Evolutionary conservation across 495 filamentous ascomycete species (phyloP).

Genomic region (Aspergillus avenaceus): DNA sequence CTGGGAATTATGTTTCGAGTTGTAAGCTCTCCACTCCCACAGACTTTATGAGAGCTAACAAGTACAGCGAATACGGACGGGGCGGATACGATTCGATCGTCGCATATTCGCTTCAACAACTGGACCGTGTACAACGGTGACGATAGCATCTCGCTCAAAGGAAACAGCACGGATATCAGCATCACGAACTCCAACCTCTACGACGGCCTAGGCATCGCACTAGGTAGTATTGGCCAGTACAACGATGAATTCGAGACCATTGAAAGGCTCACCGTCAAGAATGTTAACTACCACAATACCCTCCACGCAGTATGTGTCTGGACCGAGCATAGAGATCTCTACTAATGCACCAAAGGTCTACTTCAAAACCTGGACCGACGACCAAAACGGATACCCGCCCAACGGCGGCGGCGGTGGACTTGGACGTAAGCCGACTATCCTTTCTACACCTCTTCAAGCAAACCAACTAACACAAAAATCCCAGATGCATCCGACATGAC

Average conservation of each 20-base stretch:
- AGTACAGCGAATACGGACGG: slow-evolving; percentile 34
- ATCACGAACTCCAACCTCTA: slow-evolving; percentile 31
- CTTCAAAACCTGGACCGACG: slow-evolving; percentile 43
- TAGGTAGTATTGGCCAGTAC: slow-evolving; percentile 47
- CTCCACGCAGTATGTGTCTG: slow-evolving; percentile 24
- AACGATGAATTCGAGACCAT: slow-evolving; percentile 33
- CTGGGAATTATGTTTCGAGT: slow-evolving; percentile 16
- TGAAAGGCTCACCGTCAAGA: slow-evolving; percentile 30
- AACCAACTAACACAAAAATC: background rate
- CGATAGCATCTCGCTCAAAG: slow-evolving; percentile 34
- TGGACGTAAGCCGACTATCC: slow-evolving; percentile 23
- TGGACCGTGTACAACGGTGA: slow-evolving; percentile 35
- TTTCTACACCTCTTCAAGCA: background rate
- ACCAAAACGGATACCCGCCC: slow-evolving; percentile 40
- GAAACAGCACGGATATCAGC: slow-evolving; percentile 35
- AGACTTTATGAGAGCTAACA: background rate
- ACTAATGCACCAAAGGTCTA: slow-evolving; percentile 16
- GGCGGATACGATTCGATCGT: slow-evolving; percentile 30
- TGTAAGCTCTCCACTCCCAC: slow-evolving; percentile 1
- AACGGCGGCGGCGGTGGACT: slow-evolving; percentile 47
- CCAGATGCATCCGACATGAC: slow-evolving; percentile 22
- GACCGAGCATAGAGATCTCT: background rate
- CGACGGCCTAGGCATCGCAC: slow-evolving; percentile 29
- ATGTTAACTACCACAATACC: slow-evolving; percentile 32
- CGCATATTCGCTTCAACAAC: slow-evolving; percentile 28